Percentiles rank a stretch among this genome's conserved stretches.
Conservation (phyloP, 2,329 filamentous ascomycete species). For the Parafenestella ontariensis region DNA sequence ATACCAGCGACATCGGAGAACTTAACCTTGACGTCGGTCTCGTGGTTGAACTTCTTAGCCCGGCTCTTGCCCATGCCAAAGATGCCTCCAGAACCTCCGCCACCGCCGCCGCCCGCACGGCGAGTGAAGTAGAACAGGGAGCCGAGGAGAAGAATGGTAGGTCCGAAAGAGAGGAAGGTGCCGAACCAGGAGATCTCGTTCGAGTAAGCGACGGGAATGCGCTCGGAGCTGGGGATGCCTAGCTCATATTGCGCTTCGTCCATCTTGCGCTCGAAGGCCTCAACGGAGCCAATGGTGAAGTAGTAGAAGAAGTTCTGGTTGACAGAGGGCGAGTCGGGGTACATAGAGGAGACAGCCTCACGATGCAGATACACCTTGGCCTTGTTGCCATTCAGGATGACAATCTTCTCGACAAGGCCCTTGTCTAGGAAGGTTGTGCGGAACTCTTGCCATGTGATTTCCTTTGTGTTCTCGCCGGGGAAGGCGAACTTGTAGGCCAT, state of each 20-base stretch:
- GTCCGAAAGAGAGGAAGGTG: conserved; percentile 80
- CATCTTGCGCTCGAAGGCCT: conserved; percentile 87
- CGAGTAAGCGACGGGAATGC: conserved; percentile 90
- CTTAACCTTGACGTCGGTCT: conserved; percentile 95
- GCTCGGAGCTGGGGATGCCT: conserved; percentile 82
- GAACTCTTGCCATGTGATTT: conserved; percentile 99
- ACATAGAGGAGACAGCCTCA: conserved; percentile 73
- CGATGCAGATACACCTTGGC: conserved; percentile 84
- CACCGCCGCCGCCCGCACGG: conserved; percentile 73
- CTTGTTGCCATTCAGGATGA: conserved; percentile 76
- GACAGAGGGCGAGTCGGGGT: conserved; percentile 75
- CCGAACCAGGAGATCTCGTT: conserved; percentile 76
- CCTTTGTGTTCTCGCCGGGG: conserved; percentile 69
- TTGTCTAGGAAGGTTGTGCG: conserved; percentile 92
- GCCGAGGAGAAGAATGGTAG: conserved; percentile 85
- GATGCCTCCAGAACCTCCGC: conserved; percentile 72
- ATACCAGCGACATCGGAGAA: conserved; percentile 96
- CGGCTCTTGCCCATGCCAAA: conserved; percentile 97
- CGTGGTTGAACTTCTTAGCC: conserved; percentile 97
- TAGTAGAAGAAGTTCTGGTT: conserved; percentile 81
- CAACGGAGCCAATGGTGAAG: conserved; percentile 94
- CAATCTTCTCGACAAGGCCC: conserved; percentile 91
- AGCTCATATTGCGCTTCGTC: conserved; percentile 89
- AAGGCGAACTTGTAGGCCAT: conserved; percentile 67
- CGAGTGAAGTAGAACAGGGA: conserved; percentile 80